Base-by-base conservation (phyloP, 2,329 filamentous ascomycete genomes). In the Fusarium avenaceum region DNA sequence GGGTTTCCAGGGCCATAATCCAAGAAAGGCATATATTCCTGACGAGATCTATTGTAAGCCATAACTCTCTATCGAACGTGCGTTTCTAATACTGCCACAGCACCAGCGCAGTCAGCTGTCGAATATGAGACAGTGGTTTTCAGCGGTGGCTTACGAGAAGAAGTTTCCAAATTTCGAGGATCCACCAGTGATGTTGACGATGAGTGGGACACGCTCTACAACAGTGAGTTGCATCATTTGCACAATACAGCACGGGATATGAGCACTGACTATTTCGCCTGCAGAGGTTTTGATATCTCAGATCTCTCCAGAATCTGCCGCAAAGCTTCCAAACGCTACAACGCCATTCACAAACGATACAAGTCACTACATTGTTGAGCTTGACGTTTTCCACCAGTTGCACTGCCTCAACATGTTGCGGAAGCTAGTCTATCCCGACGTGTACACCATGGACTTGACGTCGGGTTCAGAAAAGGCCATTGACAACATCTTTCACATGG, bases 321-420 rank as follows among this genome's bases (percentile, higher is more conserved):
- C 38, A 17, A 57, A 50, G 11, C 46, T 57, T 4, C 54, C 54
- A 5, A 57, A 57, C 4, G 45, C 45, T 38, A 57, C 54, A 20
- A 50, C 54, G 3, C 54, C 54, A 24, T 57, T 57, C 39, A 57
- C 54, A 11, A 57, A 57, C 15, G 54, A 57, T n/a, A 57, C 54
- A 5, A 50, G 45, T 19, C 54, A 57, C 22, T 57, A 57, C 30
- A 50, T 57, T 17, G 7, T 57, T n/a, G 54, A 57, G 11, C 45
- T 57, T 4, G 54, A 57, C n/a, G 54, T 57, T 10, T 57, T 57
- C 17, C 54, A 57, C n/a, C 54, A 57, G 7, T 6, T 57, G 4
- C 54, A 57, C 15, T 57, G 54, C 30, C 45, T 57, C 2, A 57
- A 57, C 6, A 57, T 57, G 54, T n/a, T 57, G 7, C 30, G 54